Conservation (phyloP, 371 early-diverging fungal species). For the Dinochytrium kinnereticum region DNA sequence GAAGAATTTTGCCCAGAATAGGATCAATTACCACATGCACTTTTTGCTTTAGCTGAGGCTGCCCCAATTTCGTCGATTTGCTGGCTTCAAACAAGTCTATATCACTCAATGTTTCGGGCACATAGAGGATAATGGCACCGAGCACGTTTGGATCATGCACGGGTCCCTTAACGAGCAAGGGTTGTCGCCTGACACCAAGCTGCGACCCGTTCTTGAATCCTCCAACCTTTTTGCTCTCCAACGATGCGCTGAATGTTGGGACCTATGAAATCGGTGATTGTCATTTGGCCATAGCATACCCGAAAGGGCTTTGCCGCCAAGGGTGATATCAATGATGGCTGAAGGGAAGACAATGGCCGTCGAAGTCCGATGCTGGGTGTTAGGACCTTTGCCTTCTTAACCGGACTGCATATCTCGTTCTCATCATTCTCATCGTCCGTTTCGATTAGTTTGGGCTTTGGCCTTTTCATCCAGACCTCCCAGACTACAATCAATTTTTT, state of each 20-base stretch:
- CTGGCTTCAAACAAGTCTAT: slow-evolving; percentile 19
- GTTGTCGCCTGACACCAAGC: slow-evolving; percentile 69
- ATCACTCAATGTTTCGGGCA: slow-evolving; percentile 58
- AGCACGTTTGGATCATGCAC: slow-evolving; percentile 86
- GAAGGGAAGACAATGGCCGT: neutral
- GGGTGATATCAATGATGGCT: neutral
- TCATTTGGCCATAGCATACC: neutral
- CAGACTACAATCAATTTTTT: no score
- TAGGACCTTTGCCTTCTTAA: no score
- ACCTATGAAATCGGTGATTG: neutral
- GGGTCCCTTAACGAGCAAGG: slow-evolving; percentile 60
- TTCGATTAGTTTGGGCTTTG: neutral
- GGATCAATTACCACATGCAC: slow-evolving; percentile 85
- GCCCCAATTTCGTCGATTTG: slow-evolving; percentile 46
- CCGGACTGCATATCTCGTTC: neutral
- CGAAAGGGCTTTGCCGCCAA: neutral
- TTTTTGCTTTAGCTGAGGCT: slow-evolving; percentile 33
- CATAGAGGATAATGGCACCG: slow-evolving; percentile 85
- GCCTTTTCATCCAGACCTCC: neutral
- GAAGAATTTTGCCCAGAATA: slow-evolving; percentile 75
- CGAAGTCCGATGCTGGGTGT: neutral
- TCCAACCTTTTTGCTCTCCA: neutral
- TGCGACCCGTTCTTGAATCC: slow-evolving; percentile 35
- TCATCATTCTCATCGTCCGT: neutral
- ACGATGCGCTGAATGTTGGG: neutral